Evolutionary conservation across 768 basidiomycete species (phyloP).

Genomic region (Trametes maxima): DNA sequence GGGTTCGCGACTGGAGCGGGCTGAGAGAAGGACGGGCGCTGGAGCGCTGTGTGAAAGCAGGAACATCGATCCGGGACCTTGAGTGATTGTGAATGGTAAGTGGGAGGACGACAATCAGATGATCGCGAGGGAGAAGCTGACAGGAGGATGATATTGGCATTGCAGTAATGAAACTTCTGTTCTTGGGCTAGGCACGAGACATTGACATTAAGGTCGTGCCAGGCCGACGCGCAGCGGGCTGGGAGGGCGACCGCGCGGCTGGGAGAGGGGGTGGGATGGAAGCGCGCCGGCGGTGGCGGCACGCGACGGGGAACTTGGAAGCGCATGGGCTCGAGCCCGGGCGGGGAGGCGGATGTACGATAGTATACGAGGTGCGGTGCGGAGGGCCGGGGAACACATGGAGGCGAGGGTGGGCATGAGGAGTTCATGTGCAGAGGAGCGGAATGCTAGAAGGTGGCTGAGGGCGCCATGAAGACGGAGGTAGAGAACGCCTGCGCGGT

Average conservation of each 20-base stretch:
- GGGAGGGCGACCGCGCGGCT: neutral
- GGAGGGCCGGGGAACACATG: neutral
- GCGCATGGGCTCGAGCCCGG: neutral
- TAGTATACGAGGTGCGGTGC: neutral
- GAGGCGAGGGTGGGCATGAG: slow-evolving; percentile 21
- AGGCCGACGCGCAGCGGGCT: neutral
- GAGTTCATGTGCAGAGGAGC: slow-evolving; percentile 17
- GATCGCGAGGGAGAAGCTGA: slow-evolving; percentile 19
- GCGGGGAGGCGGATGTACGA: neutral
- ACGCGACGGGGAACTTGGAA: no score
- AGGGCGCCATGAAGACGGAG: slow-evolving; percentile 7
- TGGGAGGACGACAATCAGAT: slow-evolving; percentile 24
- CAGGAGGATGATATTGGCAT: slow-evolving; percentile 16
- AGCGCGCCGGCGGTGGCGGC: no score
- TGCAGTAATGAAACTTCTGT: slow-evolving; percentile 9
- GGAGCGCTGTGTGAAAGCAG: neutral
- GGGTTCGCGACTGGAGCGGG: neutral
- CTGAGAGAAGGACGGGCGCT: neutral
- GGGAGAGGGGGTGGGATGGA: neutral
- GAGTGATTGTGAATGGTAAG: slow-evolving; percentile 12
- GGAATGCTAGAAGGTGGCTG: slow-evolving; percentile 12
- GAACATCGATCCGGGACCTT: neutral
- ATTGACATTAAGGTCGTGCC: neutral
- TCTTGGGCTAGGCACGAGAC: neutral
- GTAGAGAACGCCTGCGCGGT: neutral